Evolutionary conservation across 2,329 filamentous ascomycete species (phyloP).

Genomic region (Alternaria sp.): DNA sequence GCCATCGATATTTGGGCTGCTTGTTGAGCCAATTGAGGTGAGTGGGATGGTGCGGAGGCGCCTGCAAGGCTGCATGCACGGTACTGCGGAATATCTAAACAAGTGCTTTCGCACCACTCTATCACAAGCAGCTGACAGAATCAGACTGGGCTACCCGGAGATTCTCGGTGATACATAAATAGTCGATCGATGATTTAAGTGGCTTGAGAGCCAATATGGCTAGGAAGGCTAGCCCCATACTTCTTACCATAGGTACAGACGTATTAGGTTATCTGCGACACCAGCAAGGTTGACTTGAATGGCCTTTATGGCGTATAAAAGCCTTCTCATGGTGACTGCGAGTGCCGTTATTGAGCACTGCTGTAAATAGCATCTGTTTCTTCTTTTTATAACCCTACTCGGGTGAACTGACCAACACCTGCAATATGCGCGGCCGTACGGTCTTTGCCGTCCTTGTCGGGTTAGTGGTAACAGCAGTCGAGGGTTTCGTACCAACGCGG

Average conservation of each 20-base stretch:
- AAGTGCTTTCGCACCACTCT: neutral
- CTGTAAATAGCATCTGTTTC: neutral
- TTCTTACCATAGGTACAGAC: neutral
- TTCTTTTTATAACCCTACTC: neutral
- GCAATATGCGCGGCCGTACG: neutral
- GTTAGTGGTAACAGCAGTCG: neutral
- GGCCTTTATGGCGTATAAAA: neutral
- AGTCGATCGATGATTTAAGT: neutral
- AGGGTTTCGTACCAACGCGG: neutral
- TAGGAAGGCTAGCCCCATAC: constrained; percentile 1
- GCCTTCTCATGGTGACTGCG: neutral
- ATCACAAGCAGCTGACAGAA: neutral
- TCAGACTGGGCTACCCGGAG: neutral
- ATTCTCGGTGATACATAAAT: neutral
- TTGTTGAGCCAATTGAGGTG: neutral
- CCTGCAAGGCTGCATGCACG: neutral
- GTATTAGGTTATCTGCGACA: neutral
- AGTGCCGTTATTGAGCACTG: neutral
- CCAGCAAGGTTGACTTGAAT: neutral
- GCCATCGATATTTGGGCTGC: neutral
- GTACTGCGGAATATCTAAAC: neutral
- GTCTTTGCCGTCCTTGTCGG: neutral
- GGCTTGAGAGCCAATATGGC: neutral
- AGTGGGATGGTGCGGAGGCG: neutral
- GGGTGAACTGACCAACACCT: neutral